phyloP scores from a whole-genome alignment of 2,329 filamentous ascomycete species.

The Talaromyces sp. region DNA sequence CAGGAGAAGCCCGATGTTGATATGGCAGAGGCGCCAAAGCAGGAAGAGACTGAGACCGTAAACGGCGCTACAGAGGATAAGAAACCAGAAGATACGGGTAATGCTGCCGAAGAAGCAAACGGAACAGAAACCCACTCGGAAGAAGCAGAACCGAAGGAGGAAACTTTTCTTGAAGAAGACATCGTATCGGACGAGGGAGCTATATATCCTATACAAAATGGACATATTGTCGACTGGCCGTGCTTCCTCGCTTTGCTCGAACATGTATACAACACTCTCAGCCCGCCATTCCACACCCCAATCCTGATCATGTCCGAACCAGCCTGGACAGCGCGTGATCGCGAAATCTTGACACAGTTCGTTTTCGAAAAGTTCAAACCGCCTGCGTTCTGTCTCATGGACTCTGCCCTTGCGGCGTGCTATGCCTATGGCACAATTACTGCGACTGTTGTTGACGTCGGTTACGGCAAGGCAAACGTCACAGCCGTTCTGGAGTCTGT shows the following conservation, averaged over 20 bases:
- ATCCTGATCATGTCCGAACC: conserved; percentile 88
- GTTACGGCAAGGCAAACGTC: conserved; percentile 86
- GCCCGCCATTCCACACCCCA: conserved; percentile 89
- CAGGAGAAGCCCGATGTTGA: conserved; percentile 39
- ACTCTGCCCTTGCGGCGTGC: conserved; percentile 77
- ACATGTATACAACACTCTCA: conserved; percentile 84
- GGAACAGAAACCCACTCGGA: conserved; percentile 16
- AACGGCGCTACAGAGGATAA: background rate
- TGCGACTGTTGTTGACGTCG: conserved; percentile 86
- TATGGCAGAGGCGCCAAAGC: conserved; percentile 42
- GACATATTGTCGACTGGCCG: conserved; percentile 82
- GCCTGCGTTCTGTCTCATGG: conserved; percentile 84
- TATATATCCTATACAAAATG: conserved; percentile 77
- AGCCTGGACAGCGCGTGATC: conserved; percentile 83
- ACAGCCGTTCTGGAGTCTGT: conserved; percentile 83
- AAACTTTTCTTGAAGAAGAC: conserved; percentile 78
- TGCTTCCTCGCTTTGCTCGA: conserved; percentile 92
- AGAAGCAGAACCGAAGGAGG: conserved; percentile 34
- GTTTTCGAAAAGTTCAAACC: conserved; percentile 97
- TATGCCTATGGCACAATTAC: conserved; percentile 77
- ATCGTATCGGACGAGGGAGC: conserved; percentile 83
- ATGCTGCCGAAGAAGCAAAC: conserved; percentile 1
- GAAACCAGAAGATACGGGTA: background rate
- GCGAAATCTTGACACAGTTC: conserved; percentile 85
- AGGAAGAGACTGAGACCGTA: conserved; percentile 6